A percentile compares a stretch with the other conserved stretches of the same genome.
These are phyloP conservation scores for Penicillium cosmopolitanum DNA, from an alignment of 495 filamentous ascomycete species.

Conservation along the genomic window DNA sequence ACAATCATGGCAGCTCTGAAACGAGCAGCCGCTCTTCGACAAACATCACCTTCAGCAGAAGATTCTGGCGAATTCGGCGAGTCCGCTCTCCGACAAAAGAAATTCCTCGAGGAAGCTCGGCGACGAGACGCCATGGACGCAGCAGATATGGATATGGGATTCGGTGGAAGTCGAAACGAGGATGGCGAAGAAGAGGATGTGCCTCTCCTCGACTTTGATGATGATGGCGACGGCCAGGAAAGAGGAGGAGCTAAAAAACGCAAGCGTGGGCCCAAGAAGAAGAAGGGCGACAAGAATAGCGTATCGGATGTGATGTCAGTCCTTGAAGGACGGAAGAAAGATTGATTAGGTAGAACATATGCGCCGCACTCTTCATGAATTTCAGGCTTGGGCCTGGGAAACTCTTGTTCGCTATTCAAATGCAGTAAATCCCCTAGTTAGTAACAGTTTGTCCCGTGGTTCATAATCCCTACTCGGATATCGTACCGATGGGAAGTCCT, in stretches of 20 bases:
- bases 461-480: background rate
- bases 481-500: background rate
- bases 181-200: slow-evolving; percentile 79
- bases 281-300: slow-evolving; percentile 81
- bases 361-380: background rate
- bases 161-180: slow-evolving; percentile 80
- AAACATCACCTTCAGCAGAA: slow-evolving; percentile 41
- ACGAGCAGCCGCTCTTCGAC: slow-evolving; percentile 75
- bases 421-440: background rate
- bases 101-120: slow-evolving; percentile 67
- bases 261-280: slow-evolving; percentile 84
- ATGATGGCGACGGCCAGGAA: slow-evolving; percentile 37
- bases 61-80: slow-evolving; percentile 51
- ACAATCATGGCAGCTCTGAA: slow-evolving; percentile 81
- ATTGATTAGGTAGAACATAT: background rate
- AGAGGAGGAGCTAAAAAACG: slow-evolving; percentile 57
- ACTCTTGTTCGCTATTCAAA: background rate
- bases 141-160: slow-evolving; percentile 92
- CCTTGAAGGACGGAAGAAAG: slow-evolving; percentile 68
- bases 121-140: slow-evolving; percentile 73
- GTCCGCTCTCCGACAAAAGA: slow-evolving; percentile 66
- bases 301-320: slow-evolving; percentile 79
- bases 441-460: background rate
- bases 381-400: background rate
- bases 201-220: slow-evolving; percentile 64